Evolutionary conservation across 2,329 filamentous ascomycete species (phyloP), one percentile per base, ranked within the genome.

Genomic region (Biscogniauxia marginata): DNA sequence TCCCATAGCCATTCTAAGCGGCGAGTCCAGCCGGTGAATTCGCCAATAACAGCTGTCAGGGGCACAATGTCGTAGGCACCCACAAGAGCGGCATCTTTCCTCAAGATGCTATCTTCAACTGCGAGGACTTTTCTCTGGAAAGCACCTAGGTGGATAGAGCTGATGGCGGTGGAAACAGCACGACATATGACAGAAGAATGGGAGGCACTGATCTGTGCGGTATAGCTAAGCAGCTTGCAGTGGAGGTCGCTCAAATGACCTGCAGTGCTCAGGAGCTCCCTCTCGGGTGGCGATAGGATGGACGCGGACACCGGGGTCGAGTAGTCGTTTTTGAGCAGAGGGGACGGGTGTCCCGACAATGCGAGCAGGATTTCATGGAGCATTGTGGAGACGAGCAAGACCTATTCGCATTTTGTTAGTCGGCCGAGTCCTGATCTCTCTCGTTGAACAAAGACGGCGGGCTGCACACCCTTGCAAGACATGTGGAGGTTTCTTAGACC

Each of bases 361-460:
- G 93, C 93, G 75, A 99, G 88, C 75, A 98, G 86, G 78, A 99
- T 91, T 81, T 99, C 95, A 84, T 98, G 95, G 74, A 99, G 90
- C 95, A 99, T 99, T 64, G 64, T 65, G 64, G 53, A 49, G 60
- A 39, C 46, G 56, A 45, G 48, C 59, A 58, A 23, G 56, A 53
- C 25, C 59, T 59, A 61, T 55, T 46, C 63, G 56, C 25, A 22
- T 18, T 18, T 25, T 52, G 60, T 63, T 57, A 46, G 44, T 20
- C n/a, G 20, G 44, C 9, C 44, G 44, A 21, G 19, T 19, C 47
- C 44, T 46, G 45, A 51, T 52, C 56, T 39, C 19, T 18, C 48
- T 16, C 16, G 48, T 20, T 34, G 34, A 39, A 52, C 49, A 56
- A 44, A 50, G 50, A 54, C 49, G 34, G 50, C 46, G 39, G 46